phyloP scores from a whole-genome alignment of 73 alveolate species.

The Durusdinium trenchii region DNA sequence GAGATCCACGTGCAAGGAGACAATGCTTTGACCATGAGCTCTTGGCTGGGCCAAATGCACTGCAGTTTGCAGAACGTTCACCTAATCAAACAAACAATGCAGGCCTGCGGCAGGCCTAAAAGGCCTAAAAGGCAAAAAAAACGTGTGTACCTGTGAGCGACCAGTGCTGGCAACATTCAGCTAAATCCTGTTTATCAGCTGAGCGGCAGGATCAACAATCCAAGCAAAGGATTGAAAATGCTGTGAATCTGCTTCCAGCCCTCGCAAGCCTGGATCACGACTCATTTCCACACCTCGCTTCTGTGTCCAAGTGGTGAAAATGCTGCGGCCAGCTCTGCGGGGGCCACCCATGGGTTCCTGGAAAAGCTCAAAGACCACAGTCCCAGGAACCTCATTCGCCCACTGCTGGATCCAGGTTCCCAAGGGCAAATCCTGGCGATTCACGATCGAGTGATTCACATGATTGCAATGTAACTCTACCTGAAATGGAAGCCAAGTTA shows the following conservation, averaged over 20 bases:
- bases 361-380: conserved; percentile 3
- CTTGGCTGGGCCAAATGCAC: conserved; percentile 30
- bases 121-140: too few species aligned
- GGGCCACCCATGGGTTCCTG: conserved; percentile 60
- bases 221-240: conserved; percentile 29
- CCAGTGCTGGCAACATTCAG: too few species aligned
- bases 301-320: conserved; percentile 30
- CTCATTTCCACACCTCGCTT: conserved; percentile 40
- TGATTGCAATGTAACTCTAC: too few species aligned
- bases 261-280: background rate
- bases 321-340: background rate
- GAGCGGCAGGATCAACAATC: conserved; percentile 7
- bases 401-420: background rate
- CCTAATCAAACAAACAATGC: background rate
- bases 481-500: too few species aligned
- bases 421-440: background rate
- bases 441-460: too few species aligned
- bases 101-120: too few species aligned
- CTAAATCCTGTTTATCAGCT: background rate
- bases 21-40: background rate
- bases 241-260: background rate
- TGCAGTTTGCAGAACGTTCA: conserved; percentile 15
- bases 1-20: background rate
- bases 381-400: background rate
- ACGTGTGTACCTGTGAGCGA: too few species aligned